Conservation (phyloP, 208 protist species). For the Acanthamoeba royreba region DNA sequence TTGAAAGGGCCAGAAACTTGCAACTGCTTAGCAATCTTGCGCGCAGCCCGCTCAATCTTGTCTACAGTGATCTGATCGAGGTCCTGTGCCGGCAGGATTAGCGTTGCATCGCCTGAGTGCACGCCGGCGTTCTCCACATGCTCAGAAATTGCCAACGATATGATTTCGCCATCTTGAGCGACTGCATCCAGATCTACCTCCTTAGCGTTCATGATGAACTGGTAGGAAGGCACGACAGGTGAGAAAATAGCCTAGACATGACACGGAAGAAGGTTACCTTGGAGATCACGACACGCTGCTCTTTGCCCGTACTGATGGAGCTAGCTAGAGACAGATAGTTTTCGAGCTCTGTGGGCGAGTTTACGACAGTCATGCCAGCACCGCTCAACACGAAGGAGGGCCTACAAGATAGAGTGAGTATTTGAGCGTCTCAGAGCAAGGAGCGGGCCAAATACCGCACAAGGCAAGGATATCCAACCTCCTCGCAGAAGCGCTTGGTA, state of each 20-base stretch:
- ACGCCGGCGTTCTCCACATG: constrained; percentile 97
- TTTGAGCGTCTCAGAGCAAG: background rate
- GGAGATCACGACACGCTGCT: background rate
- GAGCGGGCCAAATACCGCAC: constrained; percentile 51
- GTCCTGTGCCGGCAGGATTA: constrained; percentile 82
- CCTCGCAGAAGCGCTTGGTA: constrained; percentile 88
- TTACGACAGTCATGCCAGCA: constrained; percentile 96
- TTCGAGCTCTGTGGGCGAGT: constrained; percentile 88
- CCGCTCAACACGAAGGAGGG: constrained; percentile 97
- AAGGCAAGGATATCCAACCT: constrained; percentile 86
- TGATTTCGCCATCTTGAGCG: constrained; percentile 91
- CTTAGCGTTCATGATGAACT: constrained; percentile 95
- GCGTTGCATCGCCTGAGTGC: constrained; percentile 76
- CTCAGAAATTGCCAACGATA: constrained; percentile 96
- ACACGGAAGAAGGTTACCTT: background rate
- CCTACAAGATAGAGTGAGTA: constrained; percentile 83
- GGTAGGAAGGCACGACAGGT: too few species aligned
- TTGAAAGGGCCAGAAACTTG: constrained; percentile 95
- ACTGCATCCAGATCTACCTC: constrained; percentile 99
- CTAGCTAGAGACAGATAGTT: constrained; percentile 91
- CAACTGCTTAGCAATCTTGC: constrained; percentile 81
- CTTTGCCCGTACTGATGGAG: constrained; percentile 75
- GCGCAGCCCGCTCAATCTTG: constrained; percentile 72
- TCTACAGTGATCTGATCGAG: constrained; percentile 91
- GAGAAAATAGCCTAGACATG: constrained; percentile 52